Conservation (phyloP, 2,329 filamentous ascomycete species). For the Leptographium flavum region DNA sequence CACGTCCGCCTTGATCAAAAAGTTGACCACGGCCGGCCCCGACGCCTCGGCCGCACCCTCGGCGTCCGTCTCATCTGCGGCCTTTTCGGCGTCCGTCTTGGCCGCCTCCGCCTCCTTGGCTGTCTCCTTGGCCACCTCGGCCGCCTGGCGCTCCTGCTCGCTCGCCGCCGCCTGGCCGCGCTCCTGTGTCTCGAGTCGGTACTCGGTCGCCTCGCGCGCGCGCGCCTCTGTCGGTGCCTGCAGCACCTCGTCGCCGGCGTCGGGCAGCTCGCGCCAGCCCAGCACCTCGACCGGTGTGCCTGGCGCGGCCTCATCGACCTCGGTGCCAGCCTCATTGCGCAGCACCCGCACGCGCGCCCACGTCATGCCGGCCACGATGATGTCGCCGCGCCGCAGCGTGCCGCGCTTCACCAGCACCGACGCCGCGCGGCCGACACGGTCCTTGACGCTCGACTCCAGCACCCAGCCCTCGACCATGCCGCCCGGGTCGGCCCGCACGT, state of each 20-base stretch:
- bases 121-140: conserved; percentile 33
- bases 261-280: conserved; percentile 77
- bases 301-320: conserved; percentile 61
- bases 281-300: conserved; percentile 86
- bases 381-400: conserved; percentile 65
- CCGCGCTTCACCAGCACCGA: conserved; percentile 82
- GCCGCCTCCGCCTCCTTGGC: conserved; percentile 25
- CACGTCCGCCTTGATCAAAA: conserved; percentile 86
- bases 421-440: conserved; percentile 62
- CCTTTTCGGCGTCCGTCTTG: conserved; percentile 44
- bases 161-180: conserved; percentile 68
- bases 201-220: conserved; percentile 64
- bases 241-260: conserved; percentile 75
- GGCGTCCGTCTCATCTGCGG: conserved; percentile 19
- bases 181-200: conserved; percentile 58
- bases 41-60: conserved; percentile 19
- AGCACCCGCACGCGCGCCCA: conserved; percentile 79
- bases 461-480: conserved; percentile 85
- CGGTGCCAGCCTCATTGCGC: conserved; percentile 67
- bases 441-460: conserved; percentile 77
- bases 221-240: conserved; percentile 67
- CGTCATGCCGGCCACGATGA: conserved; percentile 75
- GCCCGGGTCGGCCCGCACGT: conserved; percentile 67
- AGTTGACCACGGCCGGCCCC: conserved; percentile 48
- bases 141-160: conserved; percentile 48